Percentiles rank a stretch among this genome's conserved stretches.
Evolutionary conservation across 441 rosid species (phyloP).

Genomic region (Melianthus villosus): DNA sequence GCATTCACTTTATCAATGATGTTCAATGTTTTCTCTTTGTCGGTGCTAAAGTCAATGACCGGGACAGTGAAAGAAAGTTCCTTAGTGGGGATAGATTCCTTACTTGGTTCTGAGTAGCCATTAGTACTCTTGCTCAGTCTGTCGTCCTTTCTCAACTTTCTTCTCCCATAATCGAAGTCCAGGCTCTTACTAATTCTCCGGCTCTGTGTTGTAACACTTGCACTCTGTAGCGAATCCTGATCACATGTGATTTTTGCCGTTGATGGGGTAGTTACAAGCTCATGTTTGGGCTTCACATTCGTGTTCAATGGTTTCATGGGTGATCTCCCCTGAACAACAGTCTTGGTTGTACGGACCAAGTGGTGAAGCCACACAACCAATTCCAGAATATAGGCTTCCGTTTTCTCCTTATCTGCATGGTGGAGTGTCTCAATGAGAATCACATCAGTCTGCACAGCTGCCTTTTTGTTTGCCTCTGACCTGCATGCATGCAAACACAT

Average conservation of each 20-base stretch:
- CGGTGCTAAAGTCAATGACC: conserved; percentile 27
- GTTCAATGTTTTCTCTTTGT: conserved; percentile 41
- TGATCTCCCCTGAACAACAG: conserved; percentile 11
- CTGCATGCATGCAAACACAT: conserved; percentile 13
- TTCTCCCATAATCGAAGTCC: conserved; percentile 30
- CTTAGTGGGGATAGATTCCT: conserved; percentile 19
- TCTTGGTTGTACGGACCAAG: conserved; percentile 34
- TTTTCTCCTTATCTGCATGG: conserved; percentile 51
- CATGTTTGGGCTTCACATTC: conserved; percentile 6
- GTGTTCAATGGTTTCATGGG: conserved; percentile 10
- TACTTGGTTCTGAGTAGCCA: conserved; percentile 20
- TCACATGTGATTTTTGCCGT: conserved; percentile 39
- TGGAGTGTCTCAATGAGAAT: conserved; percentile 49
- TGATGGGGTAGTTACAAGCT: conserved; percentile 3
- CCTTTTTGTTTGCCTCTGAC: conserved; percentile 28
- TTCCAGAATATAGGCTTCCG: conserved; percentile 50
- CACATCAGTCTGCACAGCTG: conserved; percentile 25
- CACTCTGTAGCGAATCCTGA: conserved; percentile 21
- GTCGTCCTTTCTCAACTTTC: conserved; percentile 23
- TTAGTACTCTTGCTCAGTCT: conserved; percentile 43
- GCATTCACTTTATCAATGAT: conserved; percentile 40
- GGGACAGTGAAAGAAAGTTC: conserved; percentile 29
- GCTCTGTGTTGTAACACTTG: conserved; percentile 14
- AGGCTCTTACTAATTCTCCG: conserved; percentile 37
- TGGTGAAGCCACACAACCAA: conserved; percentile 48